Evolutionary conservation across 257 asterid species (phyloP).

Genomic region (Verbascum thapsus): DNA sequence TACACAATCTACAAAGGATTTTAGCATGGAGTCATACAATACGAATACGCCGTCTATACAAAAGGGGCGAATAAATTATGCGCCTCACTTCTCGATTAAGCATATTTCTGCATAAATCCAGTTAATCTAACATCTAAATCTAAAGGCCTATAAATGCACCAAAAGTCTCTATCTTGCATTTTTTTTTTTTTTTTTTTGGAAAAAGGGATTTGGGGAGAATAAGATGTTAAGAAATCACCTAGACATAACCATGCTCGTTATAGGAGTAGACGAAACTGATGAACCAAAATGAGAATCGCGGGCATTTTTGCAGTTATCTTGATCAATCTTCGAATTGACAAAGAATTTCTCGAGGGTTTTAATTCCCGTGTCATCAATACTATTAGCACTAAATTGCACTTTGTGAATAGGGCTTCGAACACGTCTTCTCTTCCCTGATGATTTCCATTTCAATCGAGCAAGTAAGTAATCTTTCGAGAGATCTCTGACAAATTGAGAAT

Average conservation of each 20-base stretch:
- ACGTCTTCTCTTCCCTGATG: constrained; percentile 65
- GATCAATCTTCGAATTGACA: constrained; percentile 46
- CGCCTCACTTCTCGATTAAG: constrained; percentile 14
- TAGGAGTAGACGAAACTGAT: constrained; percentile 44
- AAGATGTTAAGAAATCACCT: constrained; percentile 40
- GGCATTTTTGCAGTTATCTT: constrained; percentile 63
- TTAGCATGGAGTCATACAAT: no score
- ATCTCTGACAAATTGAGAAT: constrained; percentile 35
- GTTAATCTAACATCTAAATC: neutral
- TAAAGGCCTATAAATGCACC: neutral
- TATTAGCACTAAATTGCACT: constrained; percentile 19
- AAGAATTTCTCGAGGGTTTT: constrained; percentile 36
- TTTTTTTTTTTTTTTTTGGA: no score
- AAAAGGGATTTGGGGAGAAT: neutral
- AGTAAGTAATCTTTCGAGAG: constrained; percentile 55
- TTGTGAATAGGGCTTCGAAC: constrained; percentile 53
- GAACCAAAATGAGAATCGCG: constrained; percentile 50
- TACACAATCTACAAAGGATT: constrained; percentile 26
- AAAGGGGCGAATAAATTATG: constrained; percentile 19
- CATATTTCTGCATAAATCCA: constrained; percentile 8
- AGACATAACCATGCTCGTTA: constrained; percentile 73
- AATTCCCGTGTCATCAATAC: constrained; percentile 29
- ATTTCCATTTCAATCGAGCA: constrained; percentile 57
- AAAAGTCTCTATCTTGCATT: no score
- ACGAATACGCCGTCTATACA: no score